Evolutionary conservation across 176 grass and related monocot species (phyloP), one percentile per base, ranked within the genome.

Genomic region (Cenchrus fungigraminus): DNA sequence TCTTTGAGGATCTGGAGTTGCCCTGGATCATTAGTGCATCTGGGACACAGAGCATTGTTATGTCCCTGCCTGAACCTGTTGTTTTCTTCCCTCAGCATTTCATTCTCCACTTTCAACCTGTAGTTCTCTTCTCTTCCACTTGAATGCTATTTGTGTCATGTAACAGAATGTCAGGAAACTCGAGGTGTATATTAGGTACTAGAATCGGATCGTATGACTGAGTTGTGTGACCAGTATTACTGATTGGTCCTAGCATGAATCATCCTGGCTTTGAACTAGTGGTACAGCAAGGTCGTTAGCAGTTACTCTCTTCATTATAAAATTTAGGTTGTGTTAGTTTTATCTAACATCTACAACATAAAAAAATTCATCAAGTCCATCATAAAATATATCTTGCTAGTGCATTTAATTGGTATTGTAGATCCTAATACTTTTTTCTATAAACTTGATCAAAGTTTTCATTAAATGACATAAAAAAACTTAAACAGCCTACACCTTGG

Each of bases 91-190:
- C 17, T 71, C 22, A 95, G 91, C 45, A 71, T 80, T 6, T 93
- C 83, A 43, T 93, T 95, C 70, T 87, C 86, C 17, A 88, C 73
- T 43, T 80, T 88, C 67, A 95, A 66, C 79, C 68, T 83, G 9
- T 82, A 88, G 55, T 82, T 95, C 43, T 95, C 88, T 76, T 95
- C 86, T 19, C 68, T 90, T 68, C 76, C 86, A 65, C 20, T 81
- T 0, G 87, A 20, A 51, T 80, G 71, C 93, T 95, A 59, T 56
- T 68, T 81, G 47, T 82, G 65, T 9, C 57, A 82, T 50, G 20
- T 59, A 83, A 73, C 25, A 76, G 2, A 68, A 54, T 28, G 55
- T 12, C 75, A 71, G 37, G 12, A 11, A 78, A 71, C 12, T 78
- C 1, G 20, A 78, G 11, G 65, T 44, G 22, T 19, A 58, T 6